Percentiles rank a stretch among this genome's conserved stretches.
Conservation (phyloP, 345 rosid species). For the Aegle marmelos region DNA sequence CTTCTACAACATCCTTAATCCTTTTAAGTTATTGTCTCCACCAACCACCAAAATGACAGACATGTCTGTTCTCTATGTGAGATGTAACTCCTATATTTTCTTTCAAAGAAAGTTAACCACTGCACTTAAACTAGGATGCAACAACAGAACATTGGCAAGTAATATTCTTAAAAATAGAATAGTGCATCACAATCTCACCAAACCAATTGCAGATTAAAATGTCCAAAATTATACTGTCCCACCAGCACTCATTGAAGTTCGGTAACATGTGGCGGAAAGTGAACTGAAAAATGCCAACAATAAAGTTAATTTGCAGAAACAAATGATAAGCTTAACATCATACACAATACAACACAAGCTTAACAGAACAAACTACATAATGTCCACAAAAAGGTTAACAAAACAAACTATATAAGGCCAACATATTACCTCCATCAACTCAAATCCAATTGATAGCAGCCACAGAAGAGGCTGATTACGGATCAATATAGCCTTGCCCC, state of each 20-base stretch:
- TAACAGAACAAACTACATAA: not conserved
- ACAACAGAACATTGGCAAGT: not conserved
- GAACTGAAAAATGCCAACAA: slow-evolving; percentile 47
- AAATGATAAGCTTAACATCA: not conserved
- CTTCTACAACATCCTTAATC: not conserved
- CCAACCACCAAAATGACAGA: not conserved
- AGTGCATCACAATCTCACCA: slow-evolving; percentile 54
- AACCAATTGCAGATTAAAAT: slow-evolving; percentile 98
- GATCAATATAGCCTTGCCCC: slow-evolving; percentile 97
- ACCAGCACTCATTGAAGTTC: slow-evolving; percentile 99
- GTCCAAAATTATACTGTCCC: slow-evolving; percentile 98
- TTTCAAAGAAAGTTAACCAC: not conserved
- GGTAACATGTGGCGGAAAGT: slow-evolving; percentile 98
- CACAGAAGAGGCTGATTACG: slow-evolving; percentile 96
- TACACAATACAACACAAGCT: not conserved
- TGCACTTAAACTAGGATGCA: not conserved
- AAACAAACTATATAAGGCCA: slow-evolving; percentile 6
- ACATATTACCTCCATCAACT: slow-evolving; percentile 84
- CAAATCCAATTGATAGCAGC: slow-evolving; percentile 97
- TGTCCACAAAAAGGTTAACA: not conserved
- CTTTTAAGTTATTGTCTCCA: not conserved
- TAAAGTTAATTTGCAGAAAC: slow-evolving; percentile 5
- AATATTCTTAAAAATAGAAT: not conserved
- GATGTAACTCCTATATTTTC: not conserved
- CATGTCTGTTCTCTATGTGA: not conserved